Base-by-base conservation (phyloP, 495 filamentous ascomycete genomes). In the Daldinia childiae region DNA sequence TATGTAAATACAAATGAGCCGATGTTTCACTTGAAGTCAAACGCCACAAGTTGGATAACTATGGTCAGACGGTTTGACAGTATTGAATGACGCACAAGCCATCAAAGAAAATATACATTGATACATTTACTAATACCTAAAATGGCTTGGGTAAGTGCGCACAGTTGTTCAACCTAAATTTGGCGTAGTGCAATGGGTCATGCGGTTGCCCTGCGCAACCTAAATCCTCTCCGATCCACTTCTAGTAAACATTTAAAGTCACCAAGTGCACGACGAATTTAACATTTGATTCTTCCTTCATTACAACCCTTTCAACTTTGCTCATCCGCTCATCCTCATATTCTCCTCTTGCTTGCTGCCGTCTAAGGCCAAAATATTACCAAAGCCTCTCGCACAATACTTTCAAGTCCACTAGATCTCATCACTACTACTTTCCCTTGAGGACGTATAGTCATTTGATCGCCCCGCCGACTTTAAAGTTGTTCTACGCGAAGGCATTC, bases 391-490 rank as follows among this genome's bases (percentile, higher is more conserved):
- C 63, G 68, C 71, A 70, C 9, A 69, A 73, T 69, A 76, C 63
- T 45, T 72, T 75, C 64, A 68, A 77, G 79, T 82, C 78, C 76
- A 77, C 70, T 81, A 81, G 80, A 82, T 79, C 79, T 77, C 70
- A 74, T 79, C 75, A 76, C 80, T 77, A 19, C 74, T 74, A 58
- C 52, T 27, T 26, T 34, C 32, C 9, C 30, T 19, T 24, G 30
- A 21, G 54, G 17, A 51, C 19, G 39, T 36, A 74, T 64, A 79
- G 77, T 76, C 79, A 78, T 78, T 75, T 79, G 82, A 77, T 83
- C 82, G 80, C 78, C 82, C 82, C 77, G 62, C 80, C 79, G 80
- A 82, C 83, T 77, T 66, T 24, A 51, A 74, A 78, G 74, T 59
- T 72, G 66, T 73, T 73, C 74, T 78, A 69, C 69, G 51, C 64